Conservation (phyloP, 2,329 filamentous ascomycete genomes). For the Diaporthe humulicola region DNA sequence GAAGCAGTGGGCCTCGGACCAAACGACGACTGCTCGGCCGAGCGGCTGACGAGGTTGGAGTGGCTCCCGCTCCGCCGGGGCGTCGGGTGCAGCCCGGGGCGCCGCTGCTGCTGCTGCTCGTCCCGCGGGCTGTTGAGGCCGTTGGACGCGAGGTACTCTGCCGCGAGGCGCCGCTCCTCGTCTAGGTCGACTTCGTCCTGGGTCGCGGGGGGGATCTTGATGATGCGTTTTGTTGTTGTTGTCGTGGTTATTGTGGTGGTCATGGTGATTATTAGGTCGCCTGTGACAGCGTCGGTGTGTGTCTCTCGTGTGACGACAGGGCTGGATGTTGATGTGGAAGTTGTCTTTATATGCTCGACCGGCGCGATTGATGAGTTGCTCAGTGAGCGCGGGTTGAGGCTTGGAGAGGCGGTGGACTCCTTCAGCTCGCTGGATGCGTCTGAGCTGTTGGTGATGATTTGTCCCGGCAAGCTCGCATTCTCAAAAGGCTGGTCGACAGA, state of each 20-base stretch:
- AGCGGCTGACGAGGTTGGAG: neutral
- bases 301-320: constrained; percentile 11
- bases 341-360: constrained; percentile 6
- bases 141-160: constrained; percentile 10
- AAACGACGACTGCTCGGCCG: constrained; percentile 2
- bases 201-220: constrained; percentile 1
- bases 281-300: neutral
- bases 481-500: neutral
- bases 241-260: neutral
- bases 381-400: neutral
- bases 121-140: neutral
- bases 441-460: neutral
- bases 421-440: constrained; percentile 17
- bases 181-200: neutral
- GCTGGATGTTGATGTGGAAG: neutral
- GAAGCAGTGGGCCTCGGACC: neutral
- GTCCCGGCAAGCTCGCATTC: neutral
- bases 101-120: neutral
- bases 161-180: constrained; percentile 9
- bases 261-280: neutral
- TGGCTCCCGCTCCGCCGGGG: constrained; percentile 1
- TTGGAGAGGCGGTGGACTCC: neutral
- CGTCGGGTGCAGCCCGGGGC: neutral
- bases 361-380: constrained; percentile 18
- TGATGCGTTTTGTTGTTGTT: neutral